Percentiles rank a stretch among this genome's conserved stretches.
Conservation (phyloP, 176 grass and related monocot genomes). For the Oryza officinalis region DNA sequence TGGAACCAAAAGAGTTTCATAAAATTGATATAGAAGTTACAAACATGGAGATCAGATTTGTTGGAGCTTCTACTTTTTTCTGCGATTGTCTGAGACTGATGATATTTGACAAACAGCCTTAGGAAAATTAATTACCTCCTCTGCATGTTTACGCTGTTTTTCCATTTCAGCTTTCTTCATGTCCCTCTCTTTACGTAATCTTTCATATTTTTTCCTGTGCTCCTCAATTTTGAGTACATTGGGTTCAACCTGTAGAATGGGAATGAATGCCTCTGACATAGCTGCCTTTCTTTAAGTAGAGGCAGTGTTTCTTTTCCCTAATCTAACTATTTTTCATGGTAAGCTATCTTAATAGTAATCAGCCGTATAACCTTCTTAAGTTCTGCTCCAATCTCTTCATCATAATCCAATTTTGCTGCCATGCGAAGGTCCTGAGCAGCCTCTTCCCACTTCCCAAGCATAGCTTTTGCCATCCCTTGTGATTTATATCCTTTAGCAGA, state of each 20-base stretch:
- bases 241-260: constrained; percentile 59
- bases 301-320: not conserved
- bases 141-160: constrained; percentile 48
- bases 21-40: not conserved
- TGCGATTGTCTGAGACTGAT: not conserved
- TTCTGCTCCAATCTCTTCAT: constrained; percentile 64
- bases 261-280: constrained; percentile 12
- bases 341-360: constrained; percentile 8
- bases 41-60: not conserved
- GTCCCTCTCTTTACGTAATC: constrained; percentile 65
- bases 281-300: not conserved
- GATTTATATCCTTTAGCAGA: constrained; percentile 83
- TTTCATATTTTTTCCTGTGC: constrained; percentile 67
- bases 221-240: constrained; percentile 74
- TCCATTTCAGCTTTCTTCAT: constrained; percentile 52
- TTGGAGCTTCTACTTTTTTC: not conserved
- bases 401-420: constrained; percentile 73
- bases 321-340: not conserved
- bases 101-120: constrained; percentile 1
- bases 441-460: constrained; percentile 72
- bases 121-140: constrained; percentile 48
- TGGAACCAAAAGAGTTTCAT: not conserved
- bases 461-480: constrained; percentile 69
- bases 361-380: constrained; percentile 61
- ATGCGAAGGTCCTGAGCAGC: constrained; percentile 65